phyloP scores from a whole-genome alignment of 306 rosid species.

The peach (Prunus persica) region Prunus_persica_NCBIv2 NC_034015.1:15002001-15002500 shows the following conservation, averaged over 20 bases:
- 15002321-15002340: neutral
- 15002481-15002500: neutral
- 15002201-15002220: conserved; percentile 20
- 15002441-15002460: neutral
- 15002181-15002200: conserved; percentile 16
- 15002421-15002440: neutral
- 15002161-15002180: conserved; percentile 31
- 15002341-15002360: neutral
- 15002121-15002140: conserved; percentile 22
- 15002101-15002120: conserved; percentile 5
- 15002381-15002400: neutral
- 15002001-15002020: neutral
- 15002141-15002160: conserved; percentile 24
- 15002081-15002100: conserved; percentile 23
- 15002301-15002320: neutral
- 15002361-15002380: neutral
- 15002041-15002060: conserved; percentile 16
- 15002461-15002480: neutral
- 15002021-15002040: neutral
- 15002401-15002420: neutral
- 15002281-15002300: neutral
- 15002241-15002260: conserved; percentile 36
- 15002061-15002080: conserved; percentile 29
- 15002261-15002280: neutral
- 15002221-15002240: conserved; percentile 39